A percentile compares a stretch with the other conserved stretches of the same genome.
phyloP scores from a whole-genome alignment of 73 alveolate genomes.

The Paramecium pentaurelia region DNA sequence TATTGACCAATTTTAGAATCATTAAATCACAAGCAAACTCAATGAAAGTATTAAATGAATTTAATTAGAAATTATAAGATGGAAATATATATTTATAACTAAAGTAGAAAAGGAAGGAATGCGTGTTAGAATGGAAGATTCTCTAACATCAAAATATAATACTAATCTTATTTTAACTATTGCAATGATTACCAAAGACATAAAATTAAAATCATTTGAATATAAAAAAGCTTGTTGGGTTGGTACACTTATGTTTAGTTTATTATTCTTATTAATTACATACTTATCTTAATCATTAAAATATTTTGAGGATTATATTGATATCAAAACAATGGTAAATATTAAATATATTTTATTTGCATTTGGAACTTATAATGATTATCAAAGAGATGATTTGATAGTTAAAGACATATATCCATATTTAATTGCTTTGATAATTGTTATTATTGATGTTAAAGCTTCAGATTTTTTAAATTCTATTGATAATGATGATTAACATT shows the following conservation, averaged over 20 bases:
- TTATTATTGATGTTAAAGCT: not conserved
- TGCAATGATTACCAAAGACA: not conserved
- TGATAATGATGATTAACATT: not conserved
- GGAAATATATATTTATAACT: not conserved
- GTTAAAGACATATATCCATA: not conserved
- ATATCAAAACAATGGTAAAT: not conserved
- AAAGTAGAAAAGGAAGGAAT: conserved; percentile 23
- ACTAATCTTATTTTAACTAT: not conserved
- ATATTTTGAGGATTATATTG: not conserved
- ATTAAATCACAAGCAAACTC: not conserved
- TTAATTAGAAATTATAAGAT: conserved; percentile 26
- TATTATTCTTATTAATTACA: not conserved
- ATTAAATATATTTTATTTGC: conserved; percentile 1
- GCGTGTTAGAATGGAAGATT: not conserved
- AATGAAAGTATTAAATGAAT: not conserved
- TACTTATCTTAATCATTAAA: not conserved
- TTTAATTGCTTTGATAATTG: not conserved
- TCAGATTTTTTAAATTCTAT: not conserved
- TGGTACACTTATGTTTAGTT: not conserved
- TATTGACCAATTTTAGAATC: not conserved
- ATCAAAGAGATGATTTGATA: not conserved
- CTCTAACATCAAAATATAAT: not conserved
- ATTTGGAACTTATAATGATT: conserved; percentile 18
- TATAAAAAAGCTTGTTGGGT: not conserved
- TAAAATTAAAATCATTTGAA: not conserved